Percentiles rank a stretch among this genome's conserved stretches.
phyloP scores from a whole-genome alignment of 2,329 filamentous ascomycete species.

The Sporothrix curviconia region DNA sequence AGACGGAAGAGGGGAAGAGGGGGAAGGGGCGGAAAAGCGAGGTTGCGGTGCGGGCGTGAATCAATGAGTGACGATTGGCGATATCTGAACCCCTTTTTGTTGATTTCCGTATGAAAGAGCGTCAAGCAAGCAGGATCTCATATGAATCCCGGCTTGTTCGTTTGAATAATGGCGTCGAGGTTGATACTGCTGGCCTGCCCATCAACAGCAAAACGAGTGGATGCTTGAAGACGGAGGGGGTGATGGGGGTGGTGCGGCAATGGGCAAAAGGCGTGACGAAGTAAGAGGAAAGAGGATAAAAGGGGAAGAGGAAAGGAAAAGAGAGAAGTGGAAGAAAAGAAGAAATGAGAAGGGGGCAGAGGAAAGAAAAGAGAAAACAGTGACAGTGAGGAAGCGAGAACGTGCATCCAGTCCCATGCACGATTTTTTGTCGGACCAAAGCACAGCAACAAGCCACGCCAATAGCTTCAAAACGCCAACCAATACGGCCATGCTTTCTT shows the following conservation, averaged over 20 bases:
- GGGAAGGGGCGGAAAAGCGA: too few species aligned
- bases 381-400: too few species aligned
- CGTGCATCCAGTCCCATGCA: too few species aligned
- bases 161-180: too few species aligned
- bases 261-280: too few species aligned
- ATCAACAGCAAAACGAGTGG: slow-evolving; percentile 4
- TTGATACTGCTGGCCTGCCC: too few species aligned
- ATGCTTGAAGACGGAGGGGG: background rate
- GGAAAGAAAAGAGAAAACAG: background rate
- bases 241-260: background rate
- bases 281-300: background rate
- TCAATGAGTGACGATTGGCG: too few species aligned
- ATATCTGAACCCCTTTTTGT: too few species aligned
- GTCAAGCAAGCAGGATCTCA: too few species aligned
- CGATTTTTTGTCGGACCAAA: background rate
- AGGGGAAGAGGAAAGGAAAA: background rate
- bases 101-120: too few species aligned
- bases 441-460: background rate
- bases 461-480: slow-evolving; percentile 2
- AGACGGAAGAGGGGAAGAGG: too few species aligned
- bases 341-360: background rate
- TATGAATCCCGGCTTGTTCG: background rate
- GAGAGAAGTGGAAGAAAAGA: background rate
- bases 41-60: too few species aligned
- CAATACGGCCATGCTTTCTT: background rate